Conservation (phyloP, 2,329 filamentous ascomycete genomes). For the Colletotrichum sidae region DNA sequence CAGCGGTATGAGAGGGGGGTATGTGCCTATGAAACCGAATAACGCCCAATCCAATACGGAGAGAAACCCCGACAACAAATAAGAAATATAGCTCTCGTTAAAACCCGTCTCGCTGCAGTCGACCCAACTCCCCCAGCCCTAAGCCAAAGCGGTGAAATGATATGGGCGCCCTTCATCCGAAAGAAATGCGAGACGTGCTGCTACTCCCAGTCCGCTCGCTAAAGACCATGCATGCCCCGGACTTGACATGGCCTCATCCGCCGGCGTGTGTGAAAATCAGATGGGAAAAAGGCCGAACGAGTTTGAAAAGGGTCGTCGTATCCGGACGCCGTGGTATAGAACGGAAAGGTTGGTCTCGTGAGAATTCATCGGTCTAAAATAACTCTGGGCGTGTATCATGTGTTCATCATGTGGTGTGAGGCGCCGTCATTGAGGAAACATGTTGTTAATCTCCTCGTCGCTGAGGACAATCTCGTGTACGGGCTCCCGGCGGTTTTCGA, state of each 20-base stretch:
- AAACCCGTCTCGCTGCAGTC: slow-evolving; percentile 20
- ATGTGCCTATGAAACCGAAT: slow-evolving; percentile 29
- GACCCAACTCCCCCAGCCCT: slow-evolving; percentile 29
- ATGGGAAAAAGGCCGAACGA: slow-evolving; percentile 21
- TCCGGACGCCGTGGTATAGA: slow-evolving; percentile 37
- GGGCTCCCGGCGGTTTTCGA: slow-evolving; percentile 81
- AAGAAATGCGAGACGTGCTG: slow-evolving; percentile 33
- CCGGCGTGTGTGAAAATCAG: slow-evolving; percentile 21
- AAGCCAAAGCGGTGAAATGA: slow-evolving; percentile 14
- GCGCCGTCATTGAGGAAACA: slow-evolving; percentile 70
- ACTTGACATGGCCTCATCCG: slow-evolving; percentile 28
- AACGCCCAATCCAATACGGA: slow-evolving; percentile 30
- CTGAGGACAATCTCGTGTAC: slow-evolving; percentile 82
- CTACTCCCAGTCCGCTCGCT: slow-evolving; percentile 23
- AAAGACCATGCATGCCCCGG: slow-evolving; percentile 14
- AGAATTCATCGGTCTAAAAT: slow-evolving; percentile 44
- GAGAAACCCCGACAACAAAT: slow-evolving; percentile 23
- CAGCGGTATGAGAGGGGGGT: slow-evolving; percentile 29
- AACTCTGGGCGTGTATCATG: slow-evolving; percentile 32
- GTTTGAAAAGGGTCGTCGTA: slow-evolving; percentile 24
- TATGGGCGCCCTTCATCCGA: slow-evolving; percentile 1
- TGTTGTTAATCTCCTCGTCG: slow-evolving; percentile 78
- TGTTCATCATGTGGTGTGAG: slow-evolving; percentile 24
- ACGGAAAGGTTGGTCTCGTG: slow-evolving; percentile 32
- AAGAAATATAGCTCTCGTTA: slow-evolving; percentile 20